These are phyloP conservation scores for Neurospora sp. DNA, from an alignment of 2,329 filamentous ascomycete species.

Conservation along the genomic window DNA sequence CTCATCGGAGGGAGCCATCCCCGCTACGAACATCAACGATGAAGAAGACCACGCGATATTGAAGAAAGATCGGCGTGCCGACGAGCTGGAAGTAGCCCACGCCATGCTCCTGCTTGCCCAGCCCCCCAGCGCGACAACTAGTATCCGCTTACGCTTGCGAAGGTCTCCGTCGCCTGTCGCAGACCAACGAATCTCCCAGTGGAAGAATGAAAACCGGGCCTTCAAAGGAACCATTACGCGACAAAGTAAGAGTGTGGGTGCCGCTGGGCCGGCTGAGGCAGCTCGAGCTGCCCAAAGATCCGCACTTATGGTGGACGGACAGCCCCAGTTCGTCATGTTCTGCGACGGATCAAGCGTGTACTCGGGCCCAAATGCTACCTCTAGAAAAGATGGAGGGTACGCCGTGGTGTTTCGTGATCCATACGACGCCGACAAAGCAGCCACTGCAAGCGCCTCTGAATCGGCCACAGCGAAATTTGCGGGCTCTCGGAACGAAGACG, in stretches of 20 bases:
- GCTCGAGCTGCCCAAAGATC: background rate
- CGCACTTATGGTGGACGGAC: background rate
- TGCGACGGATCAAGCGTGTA: background rate
- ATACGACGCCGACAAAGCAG: background rate
- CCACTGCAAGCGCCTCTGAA: background rate
- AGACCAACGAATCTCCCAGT: rapidly evolving
- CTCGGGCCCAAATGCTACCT: background rate
- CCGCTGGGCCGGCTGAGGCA: background rate
- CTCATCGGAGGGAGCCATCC: rapidly evolving
- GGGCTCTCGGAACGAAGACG: background rate
- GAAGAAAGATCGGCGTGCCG: rapidly evolving
- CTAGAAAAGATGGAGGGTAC: background rate
- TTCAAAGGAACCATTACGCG: background rate
- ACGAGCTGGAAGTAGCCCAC: background rate
- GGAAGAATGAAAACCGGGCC: rapidly evolving
- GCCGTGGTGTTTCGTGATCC: background rate
- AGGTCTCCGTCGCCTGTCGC: background rate
- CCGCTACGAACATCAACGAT: background rate
- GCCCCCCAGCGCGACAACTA: background rate
- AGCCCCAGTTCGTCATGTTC: background rate
- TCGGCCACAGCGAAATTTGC: rapidly evolving
- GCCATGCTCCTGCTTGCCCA: rapidly evolving
- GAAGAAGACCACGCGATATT: background rate
- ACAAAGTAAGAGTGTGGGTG: too few species aligned
- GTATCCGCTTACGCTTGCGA: background rate